A percentile compares a stretch with the other conserved stretches of the same genome.
phyloP scores from a whole-genome alignment of 495 filamentous ascomycete genomes.

The Lepidopterella palustris region DNA sequence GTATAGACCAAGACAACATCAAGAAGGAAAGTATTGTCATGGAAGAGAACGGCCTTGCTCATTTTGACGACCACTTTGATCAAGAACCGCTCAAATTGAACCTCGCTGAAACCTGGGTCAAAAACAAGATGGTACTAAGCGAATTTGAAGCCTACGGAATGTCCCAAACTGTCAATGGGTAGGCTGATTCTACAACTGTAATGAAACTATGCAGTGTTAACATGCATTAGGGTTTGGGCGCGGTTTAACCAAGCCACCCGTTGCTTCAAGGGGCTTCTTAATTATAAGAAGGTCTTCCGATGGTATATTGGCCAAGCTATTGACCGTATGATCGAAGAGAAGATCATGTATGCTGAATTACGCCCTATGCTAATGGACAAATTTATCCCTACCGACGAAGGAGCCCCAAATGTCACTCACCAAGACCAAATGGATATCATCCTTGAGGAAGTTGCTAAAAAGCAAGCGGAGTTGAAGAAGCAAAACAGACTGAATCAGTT shows the following conservation, averaged over 20 bases:
- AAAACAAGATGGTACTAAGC: slow-evolving; percentile 28
- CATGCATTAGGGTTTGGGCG: slow-evolving; percentile 32
- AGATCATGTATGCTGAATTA: slow-evolving; percentile 39
- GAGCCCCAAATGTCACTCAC: slow-evolving; percentile 21
- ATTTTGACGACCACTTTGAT: not conserved
- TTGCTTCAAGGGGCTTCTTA: slow-evolving; percentile 37
- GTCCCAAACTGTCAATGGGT: slow-evolving; percentile 31
- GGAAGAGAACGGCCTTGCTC: no score
- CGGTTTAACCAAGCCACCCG: slow-evolving; percentile 39
- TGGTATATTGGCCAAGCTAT: slow-evolving; percentile 38
- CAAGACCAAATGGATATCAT: slow-evolving; percentile 36
- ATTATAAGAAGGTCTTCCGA: slow-evolving; percentile 34
- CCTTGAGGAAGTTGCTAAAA: slow-evolving; percentile 28
- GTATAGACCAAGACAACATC: not conserved
- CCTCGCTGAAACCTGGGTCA: slow-evolving; percentile 24
- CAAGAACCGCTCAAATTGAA: slow-evolving; percentile 2
- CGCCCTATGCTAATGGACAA: slow-evolving; percentile 40
- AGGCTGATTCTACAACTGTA: slow-evolving; percentile 1
- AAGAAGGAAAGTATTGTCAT: no score
- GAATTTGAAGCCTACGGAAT: slow-evolving; percentile 28
- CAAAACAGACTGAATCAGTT: slow-evolving; percentile 27
- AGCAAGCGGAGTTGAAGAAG: slow-evolving; percentile 25
- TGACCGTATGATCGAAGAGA: slow-evolving; percentile 37
- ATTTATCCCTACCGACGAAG: slow-evolving; percentile 33
- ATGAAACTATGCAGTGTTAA: not conserved